Evolutionary conservation across 2,329 filamentous ascomycete species (phyloP).

Genomic region (Sclerotinia nivalis): DNA sequence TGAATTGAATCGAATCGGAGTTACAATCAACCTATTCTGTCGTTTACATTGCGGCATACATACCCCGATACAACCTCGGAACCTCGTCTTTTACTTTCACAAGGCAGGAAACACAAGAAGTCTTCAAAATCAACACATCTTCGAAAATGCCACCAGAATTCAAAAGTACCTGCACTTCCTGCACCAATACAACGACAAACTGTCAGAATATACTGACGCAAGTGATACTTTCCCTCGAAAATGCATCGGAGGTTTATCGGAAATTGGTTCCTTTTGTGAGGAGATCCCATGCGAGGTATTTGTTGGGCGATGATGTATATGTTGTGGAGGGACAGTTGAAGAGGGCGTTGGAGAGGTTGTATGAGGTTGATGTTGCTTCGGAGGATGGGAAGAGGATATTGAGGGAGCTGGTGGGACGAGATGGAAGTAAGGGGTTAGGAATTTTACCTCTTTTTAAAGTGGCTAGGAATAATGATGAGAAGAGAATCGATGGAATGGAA

Average conservation of each 20-base stretch:
- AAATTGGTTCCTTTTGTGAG: conserved; percentile 13
- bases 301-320: neutral
- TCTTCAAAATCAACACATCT: neutral
- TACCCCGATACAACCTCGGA: neutral
- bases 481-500: neutral
- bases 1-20: neutral
- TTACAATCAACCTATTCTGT: neutral
- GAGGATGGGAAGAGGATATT: neutral
- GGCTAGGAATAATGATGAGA: neutral
- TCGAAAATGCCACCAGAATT: conserved; percentile 16
- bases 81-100: neutral
- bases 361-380: neutral
- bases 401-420: neutral
- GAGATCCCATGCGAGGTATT: conserved; percentile 8
- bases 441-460: neutral
- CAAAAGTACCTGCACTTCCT: neutral
- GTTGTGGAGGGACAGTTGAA: neutral
- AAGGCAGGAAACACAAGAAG: neutral
- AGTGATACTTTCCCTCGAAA: conserved; percentile 2
- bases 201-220: neutral
- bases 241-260: neutral
- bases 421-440: neutral
- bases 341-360: neutral
- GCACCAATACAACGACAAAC: neutral
- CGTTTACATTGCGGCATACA: neutral